phyloP scores from a whole-genome alignment of 2,329 filamentous ascomycete genomes.

The Metarhizium humberi region DNA sequence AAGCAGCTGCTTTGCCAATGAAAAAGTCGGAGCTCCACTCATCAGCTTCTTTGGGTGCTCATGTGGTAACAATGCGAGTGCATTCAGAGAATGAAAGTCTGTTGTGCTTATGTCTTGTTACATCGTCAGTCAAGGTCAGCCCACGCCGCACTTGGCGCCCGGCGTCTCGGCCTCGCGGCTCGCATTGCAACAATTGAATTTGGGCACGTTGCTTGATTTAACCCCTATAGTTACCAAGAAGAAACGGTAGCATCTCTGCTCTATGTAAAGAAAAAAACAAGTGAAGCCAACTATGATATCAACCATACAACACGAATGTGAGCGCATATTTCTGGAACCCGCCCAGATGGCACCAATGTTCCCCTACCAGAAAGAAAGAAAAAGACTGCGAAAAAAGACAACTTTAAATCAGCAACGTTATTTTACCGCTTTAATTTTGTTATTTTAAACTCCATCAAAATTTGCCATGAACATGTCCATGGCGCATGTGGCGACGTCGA shows the following conservation, averaged over 20 bases:
- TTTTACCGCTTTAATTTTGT: slow-evolving; percentile 8
- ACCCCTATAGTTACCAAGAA: slow-evolving; percentile 23
- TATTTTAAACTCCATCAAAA: slow-evolving; percentile 12
- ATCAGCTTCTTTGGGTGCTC: not conserved
- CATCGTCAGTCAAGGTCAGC: no score
- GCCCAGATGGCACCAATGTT: slow-evolving; percentile 21
- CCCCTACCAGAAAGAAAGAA: slow-evolving; percentile 7
- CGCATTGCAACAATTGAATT: not conserved
- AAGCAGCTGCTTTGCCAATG: not conserved
- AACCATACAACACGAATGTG: slow-evolving; percentile 21
- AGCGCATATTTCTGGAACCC: slow-evolving; percentile 23
- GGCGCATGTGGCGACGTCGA: slow-evolving; percentile 23
- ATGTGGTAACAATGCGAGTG: not conserved
- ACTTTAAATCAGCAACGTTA: slow-evolving; percentile 8
- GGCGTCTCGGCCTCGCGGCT: no score
- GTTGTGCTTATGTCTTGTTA: not conserved
- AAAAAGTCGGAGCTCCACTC: not conserved
- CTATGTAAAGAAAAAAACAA: slow-evolving; percentile 14
- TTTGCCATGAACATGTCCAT: slow-evolving; percentile 28
- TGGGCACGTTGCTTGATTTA: slow-evolving; percentile 9
- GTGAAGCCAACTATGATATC: slow-evolving; percentile 23
- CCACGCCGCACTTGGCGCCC: not conserved
- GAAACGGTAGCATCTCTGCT: slow-evolving; percentile 19
- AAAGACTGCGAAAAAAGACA: slow-evolving; percentile 1
- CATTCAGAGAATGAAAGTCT: slow-evolving; percentile 17